A percentile compares a stretch with the other conserved stretches of the same genome.
phyloP scores from a whole-genome alignment of 2,329 filamentous ascomycete genomes.

The Claviceps sp. region DNA sequence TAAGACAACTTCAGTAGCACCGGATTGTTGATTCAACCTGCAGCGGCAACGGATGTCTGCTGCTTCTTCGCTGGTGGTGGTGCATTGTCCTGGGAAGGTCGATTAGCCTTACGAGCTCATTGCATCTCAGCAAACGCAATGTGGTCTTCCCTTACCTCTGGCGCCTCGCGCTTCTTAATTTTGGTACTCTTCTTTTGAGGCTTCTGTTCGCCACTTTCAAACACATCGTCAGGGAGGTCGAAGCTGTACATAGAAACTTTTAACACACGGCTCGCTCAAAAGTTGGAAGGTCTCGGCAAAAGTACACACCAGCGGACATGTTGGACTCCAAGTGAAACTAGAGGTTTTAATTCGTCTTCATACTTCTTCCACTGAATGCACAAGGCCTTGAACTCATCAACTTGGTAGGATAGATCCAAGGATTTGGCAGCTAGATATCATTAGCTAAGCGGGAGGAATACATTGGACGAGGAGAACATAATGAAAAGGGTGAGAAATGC shows the following conservation, averaged over 20 bases:
- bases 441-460: neutral
- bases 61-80: slow-evolving; percentile 28
- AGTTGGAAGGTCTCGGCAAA: neutral
- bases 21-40: slow-evolving; percentile 16
- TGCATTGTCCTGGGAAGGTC: slow-evolving; percentile 18
- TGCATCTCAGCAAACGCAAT: slow-evolving; percentile 4
- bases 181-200: slow-evolving; percentile 44
- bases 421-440: slow-evolving; percentile 45
- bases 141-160: slow-evolving; percentile 26
- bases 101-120: slow-evolving; percentile 13
- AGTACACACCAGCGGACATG: slow-evolving; percentile 68
- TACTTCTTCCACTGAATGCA: slow-evolving; percentile 67
- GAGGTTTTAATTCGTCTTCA: slow-evolving; percentile 51
- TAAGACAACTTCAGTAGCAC: neutral
- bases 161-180: slow-evolving; percentile 34
- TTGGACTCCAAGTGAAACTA: slow-evolving; percentile 57
- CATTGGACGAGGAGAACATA: neutral
- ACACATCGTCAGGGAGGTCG: slow-evolving; percentile 81
- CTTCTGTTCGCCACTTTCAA: slow-evolving; percentile 63
- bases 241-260: slow-evolving; percentile 40
- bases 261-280: neutral
- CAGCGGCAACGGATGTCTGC: slow-evolving; percentile 27
- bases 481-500: neutral
- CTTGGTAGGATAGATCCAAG: slow-evolving; percentile 67
- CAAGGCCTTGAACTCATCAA: slow-evolving; percentile 73